These are phyloP conservation scores for Sutorius eximius DNA, from an alignment of 1,284 basidiomycete species.

Conservation along the genomic window DNA sequence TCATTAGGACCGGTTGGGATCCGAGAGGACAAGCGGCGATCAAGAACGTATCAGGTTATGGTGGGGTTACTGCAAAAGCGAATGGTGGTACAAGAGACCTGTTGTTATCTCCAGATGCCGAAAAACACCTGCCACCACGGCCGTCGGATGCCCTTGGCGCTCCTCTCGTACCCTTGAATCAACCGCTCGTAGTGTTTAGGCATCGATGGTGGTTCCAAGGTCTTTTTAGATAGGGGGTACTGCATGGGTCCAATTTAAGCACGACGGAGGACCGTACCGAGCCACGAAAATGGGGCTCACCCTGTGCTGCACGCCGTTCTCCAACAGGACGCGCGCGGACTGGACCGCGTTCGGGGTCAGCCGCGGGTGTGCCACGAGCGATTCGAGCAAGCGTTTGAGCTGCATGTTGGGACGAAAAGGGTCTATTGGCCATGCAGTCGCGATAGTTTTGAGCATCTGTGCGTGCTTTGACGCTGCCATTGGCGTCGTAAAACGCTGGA, in stretches of 20 bases:
- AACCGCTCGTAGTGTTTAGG: conserved; percentile 71
- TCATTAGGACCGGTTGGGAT: neutral
- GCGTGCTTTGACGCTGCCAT: conserved; percentile 43
- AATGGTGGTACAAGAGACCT: neutral
- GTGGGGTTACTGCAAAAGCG: neutral
- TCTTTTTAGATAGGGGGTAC: conserved; percentile 65
- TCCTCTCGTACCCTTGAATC: conserved; percentile 69
- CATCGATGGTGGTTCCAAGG: conserved; percentile 63
- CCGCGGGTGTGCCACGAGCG: conserved; percentile 65
- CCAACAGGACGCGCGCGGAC: conserved; percentile 52
- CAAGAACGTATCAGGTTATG: neutral
- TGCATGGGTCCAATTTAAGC: conserved; percentile 27
- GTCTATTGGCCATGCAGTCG: conserved; percentile 60
- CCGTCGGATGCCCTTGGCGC: conserved; percentile 66
- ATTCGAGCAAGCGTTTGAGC: conserved; percentile 60
- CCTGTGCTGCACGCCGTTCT: conserved; percentile 56
- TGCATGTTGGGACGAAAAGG: conserved; percentile 75
- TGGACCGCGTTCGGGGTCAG: conserved; percentile 59
- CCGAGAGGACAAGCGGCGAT: neutral
- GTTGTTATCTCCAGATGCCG: conserved; percentile 58
- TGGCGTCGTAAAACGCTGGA: neutral
- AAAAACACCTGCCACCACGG: conserved; percentile 83
- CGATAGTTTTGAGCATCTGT: conserved; percentile 53
- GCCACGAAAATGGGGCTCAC: conserved; percentile 35
- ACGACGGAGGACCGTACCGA: neutral